Conservation (phyloP, 192 early-diverging fungal genomes). For the Phycomyces nitens region DNA sequence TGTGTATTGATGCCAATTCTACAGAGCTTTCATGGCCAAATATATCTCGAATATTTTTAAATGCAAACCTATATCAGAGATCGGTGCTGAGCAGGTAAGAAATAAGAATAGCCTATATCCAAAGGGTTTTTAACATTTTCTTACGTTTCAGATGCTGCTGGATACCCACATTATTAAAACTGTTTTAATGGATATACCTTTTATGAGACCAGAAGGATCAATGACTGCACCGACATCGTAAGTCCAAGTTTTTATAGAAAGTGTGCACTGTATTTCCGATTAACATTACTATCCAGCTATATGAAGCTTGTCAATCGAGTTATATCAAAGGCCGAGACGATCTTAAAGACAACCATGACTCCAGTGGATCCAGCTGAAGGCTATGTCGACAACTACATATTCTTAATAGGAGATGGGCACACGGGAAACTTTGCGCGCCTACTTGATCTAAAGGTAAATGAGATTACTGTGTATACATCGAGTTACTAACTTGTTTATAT, state of each 20-base stretch:
- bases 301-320: conserved; percentile 80
- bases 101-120: background rate
- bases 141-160: conserved; percentile 63
- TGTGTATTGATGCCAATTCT: conserved; percentile 1
- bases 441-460: conserved; percentile 75
- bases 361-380: conserved; percentile 79
- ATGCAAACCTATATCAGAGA: conserved; percentile 84
- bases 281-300: conserved; percentile 50
- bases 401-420: conserved; percentile 75
- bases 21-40: conserved; percentile 66
- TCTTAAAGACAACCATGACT: conserved; percentile 87
- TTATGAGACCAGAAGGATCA: conserved; percentile 51
- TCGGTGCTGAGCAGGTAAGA: conserved; percentile 88
- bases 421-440: conserved; percentile 71
- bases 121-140: background rate
- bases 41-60: conserved; percentile 67
- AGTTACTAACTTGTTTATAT: background rate
- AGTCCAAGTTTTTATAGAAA: conserved; percentile 8
- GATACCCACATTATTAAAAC: conserved; percentile 94
- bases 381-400: conserved; percentile 85
- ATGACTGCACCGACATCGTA: conserved; percentile 60
- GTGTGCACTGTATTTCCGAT: no score
- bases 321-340: conserved; percentile 75
- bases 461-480: background rate
- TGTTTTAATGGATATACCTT: conserved; percentile 69